Evolutionary conservation across 805 yeast species (phyloP).

Genomic region (Ogataea saltuana): DNA sequence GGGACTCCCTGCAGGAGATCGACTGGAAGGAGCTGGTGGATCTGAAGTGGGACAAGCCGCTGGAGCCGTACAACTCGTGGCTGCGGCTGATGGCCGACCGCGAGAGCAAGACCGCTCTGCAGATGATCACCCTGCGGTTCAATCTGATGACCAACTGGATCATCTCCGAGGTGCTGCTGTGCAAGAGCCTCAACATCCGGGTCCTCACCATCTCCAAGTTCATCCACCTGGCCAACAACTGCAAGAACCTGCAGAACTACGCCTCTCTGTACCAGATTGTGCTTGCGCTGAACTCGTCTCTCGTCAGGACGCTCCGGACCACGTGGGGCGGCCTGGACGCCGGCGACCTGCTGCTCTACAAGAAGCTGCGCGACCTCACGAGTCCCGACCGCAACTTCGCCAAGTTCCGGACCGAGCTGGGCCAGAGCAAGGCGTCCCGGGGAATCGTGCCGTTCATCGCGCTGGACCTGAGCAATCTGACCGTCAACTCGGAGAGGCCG

Average conservation of each 20-base stretch:
- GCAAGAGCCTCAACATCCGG: slow-evolving; percentile 58
- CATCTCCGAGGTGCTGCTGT: slow-evolving; percentile 79
- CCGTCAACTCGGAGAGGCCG: slow-evolving; percentile 68
- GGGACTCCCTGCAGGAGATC: slow-evolving; percentile 77
- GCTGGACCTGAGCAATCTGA: slow-evolving; percentile 77
- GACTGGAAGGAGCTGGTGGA: slow-evolving; percentile 92
- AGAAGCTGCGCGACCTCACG: slow-evolving; percentile 66
- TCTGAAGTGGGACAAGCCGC: slow-evolving; percentile 65
- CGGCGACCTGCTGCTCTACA: slow-evolving; percentile 68
- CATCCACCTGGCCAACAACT: slow-evolving; percentile 80
- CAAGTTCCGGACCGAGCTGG: slow-evolving; percentile 63
- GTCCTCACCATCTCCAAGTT: slow-evolving; percentile 76
- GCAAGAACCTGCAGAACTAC: slow-evolving; percentile 73
- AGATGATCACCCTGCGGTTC: slow-evolving; percentile 80
- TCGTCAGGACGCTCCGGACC: slow-evolving; percentile 55
- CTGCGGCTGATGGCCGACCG: slow-evolving; percentile 64
- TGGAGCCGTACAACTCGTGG: slow-evolving; percentile 81
- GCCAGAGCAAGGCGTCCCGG: slow-evolving; percentile 51
- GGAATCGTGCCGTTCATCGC: slow-evolving; percentile 94
- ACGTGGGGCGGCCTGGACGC: slow-evolving; percentile 78
- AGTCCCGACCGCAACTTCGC: slow-evolving; percentile 76
- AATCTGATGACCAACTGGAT: slow-evolving; percentile 91
- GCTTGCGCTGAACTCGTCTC: slow-evolving; percentile 71
- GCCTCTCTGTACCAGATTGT: slow-evolving; percentile 87
- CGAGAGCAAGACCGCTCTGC: slow-evolving; percentile 59